Conservation (phyloP, 495 filamentous ascomycete species). For the Podospora fimiseda region DNA sequence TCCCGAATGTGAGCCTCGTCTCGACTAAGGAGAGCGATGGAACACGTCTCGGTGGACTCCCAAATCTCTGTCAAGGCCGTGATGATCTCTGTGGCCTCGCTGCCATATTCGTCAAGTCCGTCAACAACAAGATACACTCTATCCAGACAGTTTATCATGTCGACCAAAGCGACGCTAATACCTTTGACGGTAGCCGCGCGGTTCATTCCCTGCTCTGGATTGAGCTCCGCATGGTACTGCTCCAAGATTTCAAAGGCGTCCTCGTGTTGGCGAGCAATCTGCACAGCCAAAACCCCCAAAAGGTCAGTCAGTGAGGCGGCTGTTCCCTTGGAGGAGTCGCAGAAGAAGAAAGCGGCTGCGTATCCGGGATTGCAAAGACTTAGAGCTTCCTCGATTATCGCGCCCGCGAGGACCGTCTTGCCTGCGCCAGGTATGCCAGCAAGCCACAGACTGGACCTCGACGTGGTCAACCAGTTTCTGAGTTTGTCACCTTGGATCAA, state of each 20-base stretch:
- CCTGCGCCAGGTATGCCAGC: conserved; percentile 38
- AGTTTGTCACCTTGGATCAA: conserved; percentile 24
- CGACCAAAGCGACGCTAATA: conserved; percentile 13
- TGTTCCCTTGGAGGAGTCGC: conserved; percentile 30
- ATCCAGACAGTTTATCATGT: conserved; percentile 19
- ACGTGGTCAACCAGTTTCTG: conserved; percentile 21
- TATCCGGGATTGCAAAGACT: conserved; percentile 1
- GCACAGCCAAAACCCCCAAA: conserved; percentile 27
- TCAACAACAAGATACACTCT: conserved; percentile 25
- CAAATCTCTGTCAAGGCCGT: conserved; percentile 11
- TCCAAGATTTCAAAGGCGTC: conserved; percentile 23
- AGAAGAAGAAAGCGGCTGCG: conserved; percentile 36
- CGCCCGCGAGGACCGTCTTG: conserved; percentile 34
- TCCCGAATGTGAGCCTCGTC: conserved; percentile 19
- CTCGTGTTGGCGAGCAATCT: conserved; percentile 31
- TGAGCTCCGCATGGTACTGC: conserved; percentile 17
- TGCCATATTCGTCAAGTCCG: conserved; percentile 27
- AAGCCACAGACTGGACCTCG: conserved; percentile 29
- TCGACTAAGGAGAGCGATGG: conserved; percentile 22
- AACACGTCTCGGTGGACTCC: conserved; percentile 12
- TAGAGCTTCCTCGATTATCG: conserved; percentile 16
- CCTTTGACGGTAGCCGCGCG: neutral
- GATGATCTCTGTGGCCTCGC: conserved; percentile 11
- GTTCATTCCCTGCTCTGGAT: conserved; percentile 2
- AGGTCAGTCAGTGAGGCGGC: conserved; percentile 22